These are phyloP conservation scores for Casuarina cunninghamiana DNA, from an alignment of 306 rosid genomes.

Conservation along the genomic window DNA sequence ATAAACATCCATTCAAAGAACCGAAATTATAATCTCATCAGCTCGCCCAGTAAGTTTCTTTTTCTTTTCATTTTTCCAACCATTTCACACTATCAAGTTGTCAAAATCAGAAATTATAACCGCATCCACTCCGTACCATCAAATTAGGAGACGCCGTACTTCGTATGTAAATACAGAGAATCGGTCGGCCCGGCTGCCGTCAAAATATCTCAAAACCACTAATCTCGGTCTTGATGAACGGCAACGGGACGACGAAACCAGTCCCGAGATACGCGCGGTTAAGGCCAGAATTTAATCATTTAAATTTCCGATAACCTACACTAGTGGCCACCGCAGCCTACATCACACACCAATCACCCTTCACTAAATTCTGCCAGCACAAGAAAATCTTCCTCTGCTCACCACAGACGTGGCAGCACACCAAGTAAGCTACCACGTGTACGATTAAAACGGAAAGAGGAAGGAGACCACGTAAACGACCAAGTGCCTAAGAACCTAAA, in stretches of 20 bases:
- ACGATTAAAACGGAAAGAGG: not conserved
- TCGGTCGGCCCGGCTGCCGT: not conserved
- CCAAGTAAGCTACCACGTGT: constrained; percentile 21
- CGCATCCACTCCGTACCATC: no score
- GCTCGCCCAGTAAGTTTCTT: no score
- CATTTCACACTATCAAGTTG: no score
- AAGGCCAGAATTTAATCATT: constrained; percentile 4
- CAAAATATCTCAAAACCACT: not conserved
- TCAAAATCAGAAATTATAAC: no score
- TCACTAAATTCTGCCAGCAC: not conserved
- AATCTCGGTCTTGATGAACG: not conserved
- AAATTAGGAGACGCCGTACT: no score
- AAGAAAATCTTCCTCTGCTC: not conserved
- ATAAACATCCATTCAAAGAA: no score
- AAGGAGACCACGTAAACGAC: not conserved
- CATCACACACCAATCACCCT: constrained; percentile 10
- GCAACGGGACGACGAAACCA: not conserved
- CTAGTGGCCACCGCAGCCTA: not conserved
- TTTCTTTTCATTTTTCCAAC: no score
- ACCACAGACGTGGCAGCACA: not conserved
- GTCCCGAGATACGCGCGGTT: constrained; percentile 22
- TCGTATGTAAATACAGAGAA: not conserved
- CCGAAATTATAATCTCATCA: no score
- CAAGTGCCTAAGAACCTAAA: constrained; percentile 15
- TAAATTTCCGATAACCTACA: not conserved